Evolutionary conservation across 805 yeast species (phyloP).

Genomic region (Wickerhamiella vanderwaltii): DNA sequence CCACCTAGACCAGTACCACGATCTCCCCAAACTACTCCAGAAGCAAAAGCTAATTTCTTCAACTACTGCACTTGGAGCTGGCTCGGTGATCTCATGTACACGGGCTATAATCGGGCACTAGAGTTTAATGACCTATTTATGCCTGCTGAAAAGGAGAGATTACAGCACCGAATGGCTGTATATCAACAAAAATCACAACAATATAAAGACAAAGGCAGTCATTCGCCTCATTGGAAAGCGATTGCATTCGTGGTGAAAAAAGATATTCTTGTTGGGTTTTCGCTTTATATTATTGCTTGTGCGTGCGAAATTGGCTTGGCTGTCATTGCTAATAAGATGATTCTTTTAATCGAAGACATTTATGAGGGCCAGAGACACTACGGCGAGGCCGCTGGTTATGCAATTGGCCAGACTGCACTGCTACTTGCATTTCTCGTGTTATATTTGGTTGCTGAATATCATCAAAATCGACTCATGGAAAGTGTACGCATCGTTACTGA

Average conservation of each 20-base stretch:
- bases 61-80: slow-evolving; percentile 40
- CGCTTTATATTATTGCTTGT: slow-evolving; percentile 9
- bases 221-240: slow-evolving; percentile 13
- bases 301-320: slow-evolving; percentile 21
- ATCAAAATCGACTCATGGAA: slow-evolving; percentile 25
- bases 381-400: slow-evolving; percentile 58
- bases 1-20: slow-evolving; percentile 21
- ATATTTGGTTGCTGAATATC: neutral
- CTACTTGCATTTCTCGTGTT: neutral
- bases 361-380: slow-evolving; percentile 9
- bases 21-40: slow-evolving; percentile 15
- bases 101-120: slow-evolving; percentile 21
- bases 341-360: slow-evolving; percentile 12
- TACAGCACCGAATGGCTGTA: slow-evolving; percentile 13
- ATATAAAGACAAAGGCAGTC: slow-evolving; percentile 4
- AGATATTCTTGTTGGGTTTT: slow-evolving; percentile 4
- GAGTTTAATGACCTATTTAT: slow-evolving; percentile 20
- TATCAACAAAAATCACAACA: too few relatives aligned
- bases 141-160: slow-evolving; percentile 16
- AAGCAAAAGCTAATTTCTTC: slow-evolving; percentile 28
- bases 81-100: slow-evolving; percentile 38
- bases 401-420: slow-evolving; percentile 43
- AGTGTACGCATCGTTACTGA: slow-evolving; percentile 59
- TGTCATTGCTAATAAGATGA: slow-evolving; percentile 18
- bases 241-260: slow-evolving; percentile 18